Evolutionary conservation across 2,329 filamentous ascomycete genomes (phyloP).

Genomic region (Pseudogymnoascus verrucosus): DNA sequence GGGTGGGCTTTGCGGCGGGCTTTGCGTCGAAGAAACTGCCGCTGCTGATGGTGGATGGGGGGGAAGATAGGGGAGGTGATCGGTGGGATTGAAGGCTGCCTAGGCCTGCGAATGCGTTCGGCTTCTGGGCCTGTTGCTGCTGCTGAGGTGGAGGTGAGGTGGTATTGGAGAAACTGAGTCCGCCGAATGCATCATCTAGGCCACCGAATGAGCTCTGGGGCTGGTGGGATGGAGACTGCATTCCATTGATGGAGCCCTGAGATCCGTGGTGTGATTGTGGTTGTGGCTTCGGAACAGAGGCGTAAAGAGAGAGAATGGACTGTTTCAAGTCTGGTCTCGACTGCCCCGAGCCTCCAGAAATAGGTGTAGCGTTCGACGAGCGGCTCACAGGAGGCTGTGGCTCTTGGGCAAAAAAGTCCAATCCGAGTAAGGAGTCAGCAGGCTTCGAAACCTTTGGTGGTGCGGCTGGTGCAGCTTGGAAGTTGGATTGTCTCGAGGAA

Average conservation of each 20-base stretch:
- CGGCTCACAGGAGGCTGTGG: constrained; percentile 60
- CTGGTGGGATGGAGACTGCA: constrained; percentile 48
- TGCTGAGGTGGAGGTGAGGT: constrained; percentile 35
- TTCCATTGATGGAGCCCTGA: constrained; percentile 58
- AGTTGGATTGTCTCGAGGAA: constrained; percentile 43
- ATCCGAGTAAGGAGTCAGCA: constrained; percentile 76
- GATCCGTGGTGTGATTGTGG: constrained; percentile 48
- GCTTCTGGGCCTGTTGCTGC: constrained; percentile 28
- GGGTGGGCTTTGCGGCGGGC: constrained; percentile 34
- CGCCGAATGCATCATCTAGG: constrained; percentile 72
- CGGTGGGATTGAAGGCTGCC: constrained; percentile 34
- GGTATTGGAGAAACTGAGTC: constrained; percentile 51
- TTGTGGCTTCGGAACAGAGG: constrained; percentile 72
- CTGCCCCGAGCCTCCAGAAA: constrained; percentile 50
- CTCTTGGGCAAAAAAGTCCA: constrained; percentile 81
- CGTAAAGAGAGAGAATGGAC: constrained; percentile 92
- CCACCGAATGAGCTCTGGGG: constrained; percentile 43
- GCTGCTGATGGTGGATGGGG: constrained; percentile 42
- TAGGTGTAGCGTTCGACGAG: constrained; percentile 71
- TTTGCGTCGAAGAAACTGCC: constrained; percentile 78
- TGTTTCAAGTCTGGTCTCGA: constrained; percentile 93
- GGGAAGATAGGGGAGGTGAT: constrained; percentile 35
- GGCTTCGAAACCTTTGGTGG: constrained; percentile 63
- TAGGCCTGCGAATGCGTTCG: constrained; percentile 42
- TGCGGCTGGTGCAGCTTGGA: constrained; percentile 57